Conservation (phyloP, 768 basidiomycete genomes). For the Tylopilus felleus region DNA sequence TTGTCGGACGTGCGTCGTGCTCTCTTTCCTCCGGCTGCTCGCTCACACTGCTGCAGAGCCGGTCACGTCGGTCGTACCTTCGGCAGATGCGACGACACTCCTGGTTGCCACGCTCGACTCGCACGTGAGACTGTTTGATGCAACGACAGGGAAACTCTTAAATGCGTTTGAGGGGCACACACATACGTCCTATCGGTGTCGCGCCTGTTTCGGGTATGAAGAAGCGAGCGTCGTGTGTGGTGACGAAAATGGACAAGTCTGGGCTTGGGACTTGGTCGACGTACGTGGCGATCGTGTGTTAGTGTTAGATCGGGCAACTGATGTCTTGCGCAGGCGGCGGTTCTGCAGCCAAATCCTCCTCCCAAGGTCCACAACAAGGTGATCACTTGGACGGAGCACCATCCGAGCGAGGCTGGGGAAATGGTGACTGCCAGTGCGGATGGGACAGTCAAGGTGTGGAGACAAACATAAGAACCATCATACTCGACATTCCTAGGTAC, state of each 20-base stretch:
- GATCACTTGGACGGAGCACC: slow-evolving; percentile 90
- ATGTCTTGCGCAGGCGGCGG: slow-evolving; percentile 53
- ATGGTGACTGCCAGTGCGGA: slow-evolving; percentile 90
- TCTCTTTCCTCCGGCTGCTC: neutral
- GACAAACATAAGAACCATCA: slow-evolving; percentile 34
- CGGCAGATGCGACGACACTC: slow-evolving; percentile 75
- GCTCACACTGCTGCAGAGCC: slow-evolving; percentile 54
- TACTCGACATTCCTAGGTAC: neutral
- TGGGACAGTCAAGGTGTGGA: slow-evolving; percentile 90
- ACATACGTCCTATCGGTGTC: slow-evolving; percentile 72
- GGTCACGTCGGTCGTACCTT: slow-evolving; percentile 78
- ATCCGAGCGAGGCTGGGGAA: slow-evolving; percentile 77
- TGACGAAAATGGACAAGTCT: slow-evolving; percentile 85
- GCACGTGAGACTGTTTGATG: slow-evolving; percentile 83
- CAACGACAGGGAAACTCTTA: slow-evolving; percentile 73
- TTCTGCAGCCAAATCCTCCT: slow-evolving; percentile 69
- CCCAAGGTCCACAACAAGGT: slow-evolving; percentile 77
- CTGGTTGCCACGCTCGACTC: slow-evolving; percentile 84
- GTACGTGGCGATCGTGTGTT: slow-evolving; percentile 41
- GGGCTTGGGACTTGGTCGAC: slow-evolving; percentile 92
- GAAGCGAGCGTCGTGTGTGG: slow-evolving; percentile 84
- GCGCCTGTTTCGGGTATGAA: slow-evolving; percentile 76
- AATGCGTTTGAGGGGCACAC: slow-evolving; percentile 81
- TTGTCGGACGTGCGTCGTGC: slow-evolving; percentile 72
- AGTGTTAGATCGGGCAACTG: neutral